phyloP scores from a whole-genome alignment of 305 asterid genomes.

The Coffea humblotiana region DNA sequence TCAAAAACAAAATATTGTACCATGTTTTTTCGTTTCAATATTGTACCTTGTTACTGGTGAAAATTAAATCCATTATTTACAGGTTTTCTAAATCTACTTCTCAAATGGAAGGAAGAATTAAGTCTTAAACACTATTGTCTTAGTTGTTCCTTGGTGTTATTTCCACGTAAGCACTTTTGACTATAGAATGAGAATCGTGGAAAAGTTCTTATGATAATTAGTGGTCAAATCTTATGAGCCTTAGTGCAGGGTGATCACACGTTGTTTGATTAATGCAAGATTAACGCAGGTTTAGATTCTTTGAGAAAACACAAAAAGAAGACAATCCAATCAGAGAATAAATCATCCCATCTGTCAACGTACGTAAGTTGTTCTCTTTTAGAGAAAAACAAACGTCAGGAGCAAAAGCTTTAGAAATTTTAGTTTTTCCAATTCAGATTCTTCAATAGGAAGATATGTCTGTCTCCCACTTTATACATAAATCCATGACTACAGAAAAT shows the following conservation, averaged over 20 bases:
- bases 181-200: too few species aligned
- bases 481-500: not conserved
- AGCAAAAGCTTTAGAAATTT: constrained; percentile 1
- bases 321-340: not conserved
- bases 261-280: constrained; percentile 1
- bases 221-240: not conserved
- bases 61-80: too few species aligned
- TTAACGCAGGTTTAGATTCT: constrained; percentile 6
- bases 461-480: constrained; percentile 1
- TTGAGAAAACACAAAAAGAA: constrained; percentile 10
- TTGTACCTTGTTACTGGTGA: too few species aligned
- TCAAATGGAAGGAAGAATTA: too few species aligned
- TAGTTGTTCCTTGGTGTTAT: too few species aligned
- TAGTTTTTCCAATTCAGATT: not conserved
- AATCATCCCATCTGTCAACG: not conserved
- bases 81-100: too few species aligned
- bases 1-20: too few species aligned
- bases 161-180: too few species aligned
- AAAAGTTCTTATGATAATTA: too few species aligned
- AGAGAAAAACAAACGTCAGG: constrained; percentile 6
- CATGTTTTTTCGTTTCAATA: too few species aligned
- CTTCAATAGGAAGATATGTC: constrained; percentile 1
- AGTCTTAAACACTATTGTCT: too few species aligned
- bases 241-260: not conserved
- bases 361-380: not conserved